Conservation (phyloP, 176 grass and related monocot species). For the Bolboschoenus planiculmis region DNA sequence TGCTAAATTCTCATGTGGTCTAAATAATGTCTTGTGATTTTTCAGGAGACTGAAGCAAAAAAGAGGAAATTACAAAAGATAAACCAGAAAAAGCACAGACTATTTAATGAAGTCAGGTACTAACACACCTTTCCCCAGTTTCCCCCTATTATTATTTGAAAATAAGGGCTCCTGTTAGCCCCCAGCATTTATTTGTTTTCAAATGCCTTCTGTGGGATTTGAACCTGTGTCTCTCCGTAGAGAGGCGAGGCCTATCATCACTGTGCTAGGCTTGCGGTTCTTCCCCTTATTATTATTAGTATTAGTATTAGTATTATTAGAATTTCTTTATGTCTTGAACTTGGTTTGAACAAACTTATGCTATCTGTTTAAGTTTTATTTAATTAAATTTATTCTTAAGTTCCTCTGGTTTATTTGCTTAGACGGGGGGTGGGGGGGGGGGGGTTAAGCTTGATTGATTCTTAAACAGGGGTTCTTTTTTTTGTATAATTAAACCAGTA, state of each 20-base stretch:
- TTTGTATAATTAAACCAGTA: neutral
- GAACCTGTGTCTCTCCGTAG: no score
- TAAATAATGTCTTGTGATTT: neutral
- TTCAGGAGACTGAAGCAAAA: slow-evolving; percentile 61
- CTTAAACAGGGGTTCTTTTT: neutral
- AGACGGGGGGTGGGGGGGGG: neutral
- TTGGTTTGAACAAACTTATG: neutral
- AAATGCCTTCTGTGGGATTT: no score
- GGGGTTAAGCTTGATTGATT: neutral
- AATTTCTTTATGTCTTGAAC: neutral
- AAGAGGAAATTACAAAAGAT: slow-evolving; percentile 33
- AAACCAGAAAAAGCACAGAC: slow-evolving; percentile 33
- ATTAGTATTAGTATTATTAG: no score
- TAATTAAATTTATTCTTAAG: neutral
- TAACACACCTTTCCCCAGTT: neutral
- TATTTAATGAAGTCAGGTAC: slow-evolving; percentile 67
- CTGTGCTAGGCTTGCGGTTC: no score
- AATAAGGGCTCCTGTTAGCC: no score
- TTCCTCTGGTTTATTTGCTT: neutral
- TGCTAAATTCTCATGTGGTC: neutral
- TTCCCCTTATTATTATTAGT: neutral
- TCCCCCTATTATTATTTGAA: neutral
- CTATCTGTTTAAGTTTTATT: neutral
- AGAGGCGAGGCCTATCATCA: no score
- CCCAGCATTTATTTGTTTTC: no score